phyloP scores from a whole-genome alignment of 352 stramenopile genomes.

The Poterioochromonas sp. region DNA sequence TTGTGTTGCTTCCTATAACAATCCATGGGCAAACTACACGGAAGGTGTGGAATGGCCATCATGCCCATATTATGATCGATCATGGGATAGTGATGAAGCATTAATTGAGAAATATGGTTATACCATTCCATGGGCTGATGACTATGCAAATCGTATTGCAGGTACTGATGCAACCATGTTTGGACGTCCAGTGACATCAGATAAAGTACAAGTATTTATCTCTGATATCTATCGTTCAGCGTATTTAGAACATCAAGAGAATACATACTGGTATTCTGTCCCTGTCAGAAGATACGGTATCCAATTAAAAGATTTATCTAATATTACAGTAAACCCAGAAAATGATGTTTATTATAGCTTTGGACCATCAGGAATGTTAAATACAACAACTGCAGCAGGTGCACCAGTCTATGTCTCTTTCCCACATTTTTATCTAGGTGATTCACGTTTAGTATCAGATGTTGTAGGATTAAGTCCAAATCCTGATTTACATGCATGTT shows the following conservation, averaged over 20 bases:
- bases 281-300: slow-evolving; percentile 1
- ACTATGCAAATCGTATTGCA: slow-evolving; percentile 23
- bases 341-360: slow-evolving; percentile 22
- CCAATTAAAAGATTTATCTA: slow-evolving; percentile 15
- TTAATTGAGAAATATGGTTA: background rate
- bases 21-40: background rate
- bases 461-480: slow-evolving; percentile 22
- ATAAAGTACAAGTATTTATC: slow-evolving; percentile 30
- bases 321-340: slow-evolving; percentile 18
- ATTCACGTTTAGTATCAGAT: background rate
- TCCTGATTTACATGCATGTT: background rate
- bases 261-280: background rate
- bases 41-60: slow-evolving; percentile 20
- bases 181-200: background rate
- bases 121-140: background rate
- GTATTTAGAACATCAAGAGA: background rate
- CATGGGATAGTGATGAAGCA: background rate
- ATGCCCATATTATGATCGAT: slow-evolving; percentile 22
- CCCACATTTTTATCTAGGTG: slow-evolving; percentile 24
- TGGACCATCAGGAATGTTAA: slow-evolving; percentile 15
- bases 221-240: slow-evolving; percentile 31
- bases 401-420: slow-evolving; percentile 21
- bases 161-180: slow-evolving; percentile 29
- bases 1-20: slow-evolving; percentile 8
- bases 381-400: background rate